Percentiles rank a stretch among this genome's conserved stretches.
phyloP scores from a whole-genome alignment of 2,329 filamentous ascomycete genomes.

The Rhynchosporium graminicola region DNA sequence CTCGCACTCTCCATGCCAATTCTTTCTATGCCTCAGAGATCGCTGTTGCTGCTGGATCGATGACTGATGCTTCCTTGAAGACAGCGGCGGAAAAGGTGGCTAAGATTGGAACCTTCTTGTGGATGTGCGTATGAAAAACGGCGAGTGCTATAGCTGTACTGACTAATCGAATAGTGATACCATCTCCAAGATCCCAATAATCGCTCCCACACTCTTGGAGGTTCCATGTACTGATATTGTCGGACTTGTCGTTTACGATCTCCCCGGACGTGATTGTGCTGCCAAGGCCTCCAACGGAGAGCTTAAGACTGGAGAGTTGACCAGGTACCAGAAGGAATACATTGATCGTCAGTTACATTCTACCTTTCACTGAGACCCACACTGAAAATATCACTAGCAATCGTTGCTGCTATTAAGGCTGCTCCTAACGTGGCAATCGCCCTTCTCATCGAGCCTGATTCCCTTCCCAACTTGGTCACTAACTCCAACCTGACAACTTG shows the following conservation, averaged over 20 bases:
- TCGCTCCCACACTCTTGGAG: conserved; percentile 49
- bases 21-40: conserved; percentile 57
- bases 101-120: conserved; percentile 50
- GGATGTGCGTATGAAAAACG: conserved; percentile 43
- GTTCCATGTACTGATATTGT: conserved; percentile 51
- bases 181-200: conserved; percentile 49
- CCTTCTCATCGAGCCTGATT: conserved; percentile 53
- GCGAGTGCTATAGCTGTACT: background rate
- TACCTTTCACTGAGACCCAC: conserved; percentile 45
- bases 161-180: conserved; percentile 43
- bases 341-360: conserved; percentile 50
- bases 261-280: conserved; percentile 60
- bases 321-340: conserved; percentile 55
- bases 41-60: conserved; percentile 52
- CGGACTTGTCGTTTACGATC: conserved; percentile 53
- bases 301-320: conserved; percentile 52
- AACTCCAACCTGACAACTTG: conserved; percentile 55
- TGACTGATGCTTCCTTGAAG: conserved; percentile 55
- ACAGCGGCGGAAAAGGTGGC: conserved; percentile 41
- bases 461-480: conserved; percentile 59
- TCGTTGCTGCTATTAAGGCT: conserved; percentile 35
- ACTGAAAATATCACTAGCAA: conserved; percentile 45
- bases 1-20: conserved; percentile 55
- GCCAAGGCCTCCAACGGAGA: conserved; percentile 60
- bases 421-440: conserved; percentile 34